Evolutionary conservation across 148 eudicot species (phyloP).

Genomic region (Rhododendron ovatum): DNA sequence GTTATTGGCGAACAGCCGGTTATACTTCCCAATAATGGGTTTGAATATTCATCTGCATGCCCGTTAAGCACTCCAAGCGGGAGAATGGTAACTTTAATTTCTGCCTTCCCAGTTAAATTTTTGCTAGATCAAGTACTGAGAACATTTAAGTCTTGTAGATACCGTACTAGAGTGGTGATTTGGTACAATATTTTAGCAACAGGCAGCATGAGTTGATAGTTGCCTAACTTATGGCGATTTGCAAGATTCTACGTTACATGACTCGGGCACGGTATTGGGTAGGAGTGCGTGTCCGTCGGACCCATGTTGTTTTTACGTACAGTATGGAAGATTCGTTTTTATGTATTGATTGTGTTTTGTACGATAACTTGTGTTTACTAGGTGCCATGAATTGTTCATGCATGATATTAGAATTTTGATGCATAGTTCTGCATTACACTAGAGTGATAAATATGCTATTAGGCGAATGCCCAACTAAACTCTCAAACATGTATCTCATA

Average conservation of each 20-base stretch:
- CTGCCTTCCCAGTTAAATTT: not conserved
- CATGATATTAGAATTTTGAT: not conserved
- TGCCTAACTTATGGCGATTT: not conserved
- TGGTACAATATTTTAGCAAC: not conserved
- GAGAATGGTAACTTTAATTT: constrained; percentile 61
- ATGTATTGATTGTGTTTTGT: not conserved
- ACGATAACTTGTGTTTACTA: not conserved
- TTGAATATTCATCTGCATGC: constrained; percentile 97
- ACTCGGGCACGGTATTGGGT: not conserved
- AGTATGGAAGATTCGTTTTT: not conserved
- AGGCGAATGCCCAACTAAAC: not conserved
- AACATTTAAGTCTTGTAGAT: not conserved
- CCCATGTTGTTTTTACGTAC: not conserved
- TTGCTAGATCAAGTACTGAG: not conserved
- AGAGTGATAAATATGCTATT: not conserved
- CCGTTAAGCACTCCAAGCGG: constrained; percentile 85
- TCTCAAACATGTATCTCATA: not conserved
- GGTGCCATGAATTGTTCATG: not conserved
- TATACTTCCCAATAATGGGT: constrained; percentile 86
- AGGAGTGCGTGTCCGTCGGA: not conserved
- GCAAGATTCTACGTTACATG: not conserved
- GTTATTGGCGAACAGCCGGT: constrained; percentile 98
- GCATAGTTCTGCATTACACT: not conserved
- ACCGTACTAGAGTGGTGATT: not conserved
- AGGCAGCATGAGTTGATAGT: not conserved